These are phyloP conservation scores for Lactuca saligna DNA, from an alignment of 129 eudicot genomes.

Conservation along the genomic window DNA sequence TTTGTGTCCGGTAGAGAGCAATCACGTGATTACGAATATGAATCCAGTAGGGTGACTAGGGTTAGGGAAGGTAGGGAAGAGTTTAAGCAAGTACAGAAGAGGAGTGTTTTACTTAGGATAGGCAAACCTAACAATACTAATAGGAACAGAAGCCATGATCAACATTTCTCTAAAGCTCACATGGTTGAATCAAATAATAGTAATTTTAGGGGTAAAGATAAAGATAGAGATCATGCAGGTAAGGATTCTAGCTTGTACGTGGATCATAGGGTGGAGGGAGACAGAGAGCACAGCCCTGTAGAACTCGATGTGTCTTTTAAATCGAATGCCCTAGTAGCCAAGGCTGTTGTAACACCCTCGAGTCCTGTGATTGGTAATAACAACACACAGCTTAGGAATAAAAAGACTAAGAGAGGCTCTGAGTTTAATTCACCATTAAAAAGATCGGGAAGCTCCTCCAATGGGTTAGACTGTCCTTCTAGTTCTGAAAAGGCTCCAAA, in stretches of 20 bases:
- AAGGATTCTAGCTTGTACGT: too few relatives aligned
- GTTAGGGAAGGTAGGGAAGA: conserved; percentile 51
- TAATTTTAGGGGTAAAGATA: conserved; percentile 48
- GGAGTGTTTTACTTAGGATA: conserved; percentile 69
- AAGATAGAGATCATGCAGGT: conserved; percentile 33
- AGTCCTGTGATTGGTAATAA: conserved; percentile 36
- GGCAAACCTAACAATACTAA: conserved; percentile 40
- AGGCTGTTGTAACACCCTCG: conserved; percentile 58
- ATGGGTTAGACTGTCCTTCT: conserved; percentile 37
- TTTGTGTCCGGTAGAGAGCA: conserved; percentile 23
- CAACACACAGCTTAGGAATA: conserved; percentile 35
- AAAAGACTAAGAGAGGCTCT: conserved; percentile 31
- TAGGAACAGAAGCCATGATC: conserved; percentile 40
- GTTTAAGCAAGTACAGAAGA: conserved; percentile 56
- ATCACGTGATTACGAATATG: conserved; percentile 16
- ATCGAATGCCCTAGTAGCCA: conserved; percentile 75
- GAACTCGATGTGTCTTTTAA: conserved; percentile 83
- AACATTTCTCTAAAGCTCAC: conserved; percentile 22
- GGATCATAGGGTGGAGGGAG: conserved; percentile 39
- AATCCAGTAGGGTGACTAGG: conserved; percentile 32
- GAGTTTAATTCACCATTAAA: conserved; percentile 41
- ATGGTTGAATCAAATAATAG: conserved; percentile 20
- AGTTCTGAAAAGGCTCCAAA: conserved; percentile 41
- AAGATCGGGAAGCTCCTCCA: conserved; percentile 27
- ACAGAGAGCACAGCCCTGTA: conserved; percentile 52